Evolutionary conservation across 1,284 basidiomycete species (phyloP), one percentile per base, ranked within the genome.

Genomic region (Trametes sp.): DNA sequence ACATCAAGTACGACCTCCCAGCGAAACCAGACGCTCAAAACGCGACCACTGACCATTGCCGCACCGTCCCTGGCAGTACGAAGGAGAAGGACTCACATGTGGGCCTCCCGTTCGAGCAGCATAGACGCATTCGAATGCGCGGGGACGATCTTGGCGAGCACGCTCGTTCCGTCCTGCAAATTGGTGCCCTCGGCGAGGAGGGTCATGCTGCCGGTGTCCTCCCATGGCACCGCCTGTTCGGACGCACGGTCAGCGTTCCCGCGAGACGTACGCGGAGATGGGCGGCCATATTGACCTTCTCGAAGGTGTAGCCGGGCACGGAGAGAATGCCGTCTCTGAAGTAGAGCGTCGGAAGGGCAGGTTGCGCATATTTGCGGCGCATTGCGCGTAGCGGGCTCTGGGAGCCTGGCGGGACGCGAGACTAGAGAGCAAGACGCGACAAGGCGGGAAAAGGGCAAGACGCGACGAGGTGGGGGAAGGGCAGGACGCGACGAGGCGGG

Each of bases 161-260:
- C 84, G 62, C 80, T 83, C 5, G 86, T 86, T 31, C 87, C 83
- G 72, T 90, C 88, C 76, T 90, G 89, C 64, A 90, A 75, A 66
- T 84, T 88, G 64, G 81, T 86, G 29, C 89, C 89, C 72, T 89
- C 87, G 0, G 87, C 85, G 48, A 91, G 76, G 44, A 84, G 74
- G 1, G 89, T 90, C 80, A 87, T 83, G 66, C 87, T 87, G 54
- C 88, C 88, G 0, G 88, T 89, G 71, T 90, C 88, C 60, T 86
- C 81, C 88, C 88, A 90, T 77, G 77, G 81, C 41, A 77, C 70
- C 23, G 86, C 87, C 88, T 89, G 57, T 1, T 21, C 35, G 23
- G 24, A 16, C 16, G 23, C 54, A 35, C 28, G 42, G 31, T 52
- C 36, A 57, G 54, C 52, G n/a, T 31, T 35, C 24, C 21, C 23